A percentile compares a stretch with the other conserved stretches of the same genome.
These are phyloP conservation scores for Vinca minor DNA, from an alignment of 257 asterid species.

Conservation along the genomic window DNA sequence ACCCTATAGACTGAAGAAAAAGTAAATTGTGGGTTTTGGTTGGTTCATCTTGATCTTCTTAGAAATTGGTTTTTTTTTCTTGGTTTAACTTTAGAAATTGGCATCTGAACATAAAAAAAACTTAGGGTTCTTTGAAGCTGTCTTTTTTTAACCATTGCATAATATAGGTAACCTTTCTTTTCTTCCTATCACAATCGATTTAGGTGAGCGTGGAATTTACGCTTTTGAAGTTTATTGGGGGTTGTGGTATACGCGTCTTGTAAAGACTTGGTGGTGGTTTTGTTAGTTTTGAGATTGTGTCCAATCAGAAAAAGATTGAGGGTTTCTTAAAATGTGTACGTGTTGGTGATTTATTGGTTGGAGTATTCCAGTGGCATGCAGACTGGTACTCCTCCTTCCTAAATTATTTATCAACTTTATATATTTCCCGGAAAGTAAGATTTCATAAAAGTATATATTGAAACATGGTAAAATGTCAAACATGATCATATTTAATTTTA, in stretches of 20 bases:
- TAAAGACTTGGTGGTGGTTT: not conserved
- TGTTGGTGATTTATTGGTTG: not conserved
- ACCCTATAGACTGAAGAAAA: not conserved
- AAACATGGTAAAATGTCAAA: no score
- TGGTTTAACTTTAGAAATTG: not conserved
- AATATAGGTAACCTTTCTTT: not conserved
- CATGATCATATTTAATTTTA: no score
- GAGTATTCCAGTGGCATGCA: not conserved
- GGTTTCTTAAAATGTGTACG: not conserved
- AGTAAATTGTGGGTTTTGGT: not conserved
- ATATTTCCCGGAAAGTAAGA: no score
- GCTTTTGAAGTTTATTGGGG: not conserved
- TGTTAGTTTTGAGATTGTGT: not conserved
- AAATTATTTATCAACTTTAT: no score
- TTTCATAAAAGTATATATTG: no score
- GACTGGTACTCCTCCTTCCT: no score
- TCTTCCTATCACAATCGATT: not conserved
- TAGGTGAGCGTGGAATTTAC: not conserved
- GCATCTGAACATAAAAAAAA: constrained; percentile 1
- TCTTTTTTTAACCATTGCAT: not conserved
- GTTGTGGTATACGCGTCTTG: constrained; percentile 6
- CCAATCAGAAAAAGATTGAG: not conserved
- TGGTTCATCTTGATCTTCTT: not conserved
- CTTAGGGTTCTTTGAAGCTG: constrained; percentile 1
- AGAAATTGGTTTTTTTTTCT: not conserved